Percentiles rank a stretch among this genome's conserved stretches.
phyloP scores from a whole-genome alignment of 768 basidiomycete genomes.

The Russula ochroleuca region DNA sequence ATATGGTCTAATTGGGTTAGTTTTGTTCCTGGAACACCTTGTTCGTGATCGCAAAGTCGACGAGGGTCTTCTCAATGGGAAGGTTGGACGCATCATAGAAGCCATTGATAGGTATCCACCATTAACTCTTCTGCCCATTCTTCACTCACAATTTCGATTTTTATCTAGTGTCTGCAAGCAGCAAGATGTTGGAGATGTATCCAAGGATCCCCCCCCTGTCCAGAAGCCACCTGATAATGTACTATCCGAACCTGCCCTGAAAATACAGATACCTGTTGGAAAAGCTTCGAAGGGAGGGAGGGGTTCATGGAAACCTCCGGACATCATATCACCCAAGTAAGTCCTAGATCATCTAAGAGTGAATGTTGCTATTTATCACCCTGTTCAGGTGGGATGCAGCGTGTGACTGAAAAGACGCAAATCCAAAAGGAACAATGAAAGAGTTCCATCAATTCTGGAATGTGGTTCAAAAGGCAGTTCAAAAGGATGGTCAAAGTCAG shows the following conservation, averaged over 20 bases:
- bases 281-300: neutral
- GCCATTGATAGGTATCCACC: neutral
- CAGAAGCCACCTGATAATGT: no score
- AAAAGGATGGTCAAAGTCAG: no score
- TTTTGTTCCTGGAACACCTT: neutral
- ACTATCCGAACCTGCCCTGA: no score
- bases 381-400: neutral
- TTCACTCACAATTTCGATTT: neutral
- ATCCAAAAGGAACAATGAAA: neutral
- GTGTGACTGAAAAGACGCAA: neutral
- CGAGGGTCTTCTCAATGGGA: neutral
- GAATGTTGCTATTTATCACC: neutral
- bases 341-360: neutral
- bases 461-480: neutral
- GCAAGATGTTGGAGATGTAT: no score
- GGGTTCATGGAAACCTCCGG: neutral
- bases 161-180: neutral
- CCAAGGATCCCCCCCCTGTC: no score
- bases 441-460: neutral
- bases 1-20: neutral
- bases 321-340: neutral
- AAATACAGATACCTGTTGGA: neutral
- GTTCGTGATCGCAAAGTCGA: neutral
- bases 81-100: neutral
- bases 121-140: neutral